Evolutionary conservation across 345 rosid species (phyloP).

Genomic region (Eucalyptus albens): DNA sequence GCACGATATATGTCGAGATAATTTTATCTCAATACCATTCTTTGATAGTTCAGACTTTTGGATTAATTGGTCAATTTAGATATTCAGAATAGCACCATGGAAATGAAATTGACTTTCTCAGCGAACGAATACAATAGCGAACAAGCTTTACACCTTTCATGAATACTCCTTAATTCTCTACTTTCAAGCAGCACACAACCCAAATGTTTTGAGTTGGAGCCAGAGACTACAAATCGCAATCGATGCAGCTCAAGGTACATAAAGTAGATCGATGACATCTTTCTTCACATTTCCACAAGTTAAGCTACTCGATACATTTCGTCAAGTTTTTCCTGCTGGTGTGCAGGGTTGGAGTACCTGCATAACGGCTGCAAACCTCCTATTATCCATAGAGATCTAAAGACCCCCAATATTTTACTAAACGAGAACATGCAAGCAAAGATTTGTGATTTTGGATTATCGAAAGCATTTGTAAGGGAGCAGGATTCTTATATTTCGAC

Average conservation of each 20-base stretch:
- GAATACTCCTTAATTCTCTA: background rate
- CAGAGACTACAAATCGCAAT: conserved; percentile 26
- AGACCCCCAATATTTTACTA: conserved; percentile 31
- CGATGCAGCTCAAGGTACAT: conserved; percentile 25
- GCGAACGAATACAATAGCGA: background rate
- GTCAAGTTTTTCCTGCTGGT: background rate
- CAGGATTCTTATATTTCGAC: conserved; percentile 16
- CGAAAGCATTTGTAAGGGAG: conserved; percentile 18
- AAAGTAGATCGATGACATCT: background rate
- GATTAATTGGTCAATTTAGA: background rate
- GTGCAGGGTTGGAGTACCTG: conserved; percentile 18
- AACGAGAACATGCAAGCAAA: conserved; percentile 27
- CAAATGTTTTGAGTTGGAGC: background rate
- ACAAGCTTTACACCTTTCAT: background rate
- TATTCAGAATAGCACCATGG: background rate
- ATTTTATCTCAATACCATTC: background rate
- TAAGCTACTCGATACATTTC: background rate
- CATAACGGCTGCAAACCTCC: conserved; percentile 14
- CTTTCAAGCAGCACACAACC: background rate
- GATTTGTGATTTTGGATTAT: conserved; percentile 39
- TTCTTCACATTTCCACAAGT: background rate
- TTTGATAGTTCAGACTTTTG: background rate
- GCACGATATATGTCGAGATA: background rate
- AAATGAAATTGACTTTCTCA: background rate
- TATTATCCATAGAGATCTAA: conserved; percentile 26